Conservation (phyloP, 208 protist species). For the Porcisia deanei region DNA sequence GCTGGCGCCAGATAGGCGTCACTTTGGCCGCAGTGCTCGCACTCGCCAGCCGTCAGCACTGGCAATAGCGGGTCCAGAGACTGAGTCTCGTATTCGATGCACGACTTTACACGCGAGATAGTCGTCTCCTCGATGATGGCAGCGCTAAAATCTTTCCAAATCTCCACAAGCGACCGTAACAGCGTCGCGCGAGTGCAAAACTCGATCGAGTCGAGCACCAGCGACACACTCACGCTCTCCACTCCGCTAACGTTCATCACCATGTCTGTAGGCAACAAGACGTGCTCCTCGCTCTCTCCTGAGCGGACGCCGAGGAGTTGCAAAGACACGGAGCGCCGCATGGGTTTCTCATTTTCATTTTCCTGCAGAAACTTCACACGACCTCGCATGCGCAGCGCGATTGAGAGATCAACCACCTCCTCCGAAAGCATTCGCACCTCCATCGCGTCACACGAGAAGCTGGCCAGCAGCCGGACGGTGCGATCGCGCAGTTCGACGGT, state of each 20-base stretch:
- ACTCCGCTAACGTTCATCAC: constrained; percentile 58
- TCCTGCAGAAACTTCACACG: constrained; percentile 44
- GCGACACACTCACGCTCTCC: constrained; percentile 55
- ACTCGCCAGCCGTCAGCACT: constrained; percentile 52
- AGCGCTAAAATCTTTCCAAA: constrained; percentile 66
- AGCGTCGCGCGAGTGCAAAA: constrained; percentile 63
- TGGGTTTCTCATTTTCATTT: constrained; percentile 44
- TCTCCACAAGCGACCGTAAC: constrained; percentile 66
- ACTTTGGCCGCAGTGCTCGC: constrained; percentile 50
- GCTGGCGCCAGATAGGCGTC: constrained; percentile 42
- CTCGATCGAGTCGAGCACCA: constrained; percentile 54
- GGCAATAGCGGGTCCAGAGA: constrained; percentile 41
- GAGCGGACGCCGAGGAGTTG: constrained; percentile 60
- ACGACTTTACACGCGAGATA: constrained; percentile 44
- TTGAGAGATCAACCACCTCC: constrained; percentile 59
- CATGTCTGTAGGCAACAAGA: constrained; percentile 65
- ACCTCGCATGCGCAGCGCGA: constrained; percentile 51
- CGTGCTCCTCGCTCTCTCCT: constrained; percentile 55
- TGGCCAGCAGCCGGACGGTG: constrained; percentile 36
- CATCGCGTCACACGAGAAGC: constrained; percentile 44
- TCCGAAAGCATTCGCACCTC: constrained; percentile 64
- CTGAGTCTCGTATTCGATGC: constrained; percentile 59
- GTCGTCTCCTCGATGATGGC: constrained; percentile 63
- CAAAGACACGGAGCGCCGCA: constrained; percentile 40
- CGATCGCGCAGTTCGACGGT: constrained; percentile 27